Percentiles rank a stretch among this genome's conserved stretches.
phyloP scores from a whole-genome alignment of 1,284 basidiomycete genomes.

The Pterulicium gracile region DNA sequence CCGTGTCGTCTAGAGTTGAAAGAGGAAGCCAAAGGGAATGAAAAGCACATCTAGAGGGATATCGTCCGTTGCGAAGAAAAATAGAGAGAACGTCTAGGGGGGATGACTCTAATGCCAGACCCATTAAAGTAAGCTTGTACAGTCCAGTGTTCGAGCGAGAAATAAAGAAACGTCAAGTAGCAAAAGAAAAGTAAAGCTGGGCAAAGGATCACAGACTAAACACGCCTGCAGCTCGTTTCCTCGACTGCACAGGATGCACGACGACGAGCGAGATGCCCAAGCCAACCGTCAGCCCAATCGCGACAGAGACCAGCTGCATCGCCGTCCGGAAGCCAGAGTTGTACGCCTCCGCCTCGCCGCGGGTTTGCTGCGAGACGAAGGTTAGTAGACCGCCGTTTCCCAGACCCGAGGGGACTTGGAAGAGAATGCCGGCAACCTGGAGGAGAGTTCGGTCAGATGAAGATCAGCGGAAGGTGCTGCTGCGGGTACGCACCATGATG shows the following conservation, averaged over 20 bases:
- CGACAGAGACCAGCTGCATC: constrained; percentile 51
- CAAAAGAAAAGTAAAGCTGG: not conserved
- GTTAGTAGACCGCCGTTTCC: constrained; percentile 76
- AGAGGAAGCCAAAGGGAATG: too few relatives aligned
- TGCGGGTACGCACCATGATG: constrained; percentile 43
- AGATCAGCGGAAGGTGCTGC: constrained; percentile 1
- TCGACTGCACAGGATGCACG: constrained; percentile 48
- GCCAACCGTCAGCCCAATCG: constrained; percentile 64
- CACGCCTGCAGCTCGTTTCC: constrained; percentile 44
- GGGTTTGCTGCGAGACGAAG: constrained; percentile 50
- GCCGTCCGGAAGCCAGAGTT: constrained; percentile 59
- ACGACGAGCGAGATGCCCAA: constrained; percentile 50
- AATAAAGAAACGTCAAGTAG: not conserved
- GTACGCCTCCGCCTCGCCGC: constrained; percentile 39
- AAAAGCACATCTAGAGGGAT: too few relatives aligned
- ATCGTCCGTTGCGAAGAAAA: too few relatives aligned
- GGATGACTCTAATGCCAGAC: too few relatives aligned
- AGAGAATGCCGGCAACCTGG: constrained; percentile 72
- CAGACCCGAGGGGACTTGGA: constrained; percentile 84
- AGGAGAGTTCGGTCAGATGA: not conserved
- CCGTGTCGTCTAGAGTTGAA: too few relatives aligned
- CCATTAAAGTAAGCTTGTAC: too few relatives aligned
- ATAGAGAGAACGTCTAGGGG: too few relatives aligned
- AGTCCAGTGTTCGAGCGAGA: too few relatives aligned
- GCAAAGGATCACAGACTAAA: constrained; percentile 34